Evolutionary conservation across 352 stramenopile genomes (phyloP), one percentile per base, ranked within the genome.

Genomic region (Phytophthora megakarya): DNA sequence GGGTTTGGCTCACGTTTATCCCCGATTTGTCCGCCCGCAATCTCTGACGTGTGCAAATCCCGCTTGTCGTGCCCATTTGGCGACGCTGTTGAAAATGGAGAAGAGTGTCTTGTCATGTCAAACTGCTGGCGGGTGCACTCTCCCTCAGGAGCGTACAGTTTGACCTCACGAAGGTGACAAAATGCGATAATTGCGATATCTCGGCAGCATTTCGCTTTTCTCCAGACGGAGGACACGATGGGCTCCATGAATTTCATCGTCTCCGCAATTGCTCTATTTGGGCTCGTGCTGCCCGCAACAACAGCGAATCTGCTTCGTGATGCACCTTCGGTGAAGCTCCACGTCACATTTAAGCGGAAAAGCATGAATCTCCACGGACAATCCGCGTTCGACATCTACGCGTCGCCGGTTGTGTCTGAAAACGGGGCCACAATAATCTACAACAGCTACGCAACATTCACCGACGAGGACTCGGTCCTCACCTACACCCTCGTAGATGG

Each of bases 301-400:
- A n/a, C n/a, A n/a, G n/a, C n/a, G n/a, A n/a, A n/a, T n/a, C n/a
- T n/a, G n/a, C 21, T 48, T 15, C 45, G 8, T 23, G 43, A 74
- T 37, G 54, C 61, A 2, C 63, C 67, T 38, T 70, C 67, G 6
- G 38, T 80, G 8, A 61, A 57, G 13, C 55, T 82, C 5, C 66
- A 67, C 16, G 61, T 78, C 40, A 65, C 48, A 0, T 32, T 77
- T 35, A 75, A 80, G 46, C 64, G 71, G 10, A 52, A 47, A 23
- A 47, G 55, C 8, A 76, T 80, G 67, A 30, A 44, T 7, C 26
- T 79, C 11, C 60, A 73, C 30, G 63, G 67, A 11, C 38, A 67
- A 7, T 64, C 67, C 40, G 40, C 70, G 47, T 72, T 76, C 30
- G 45, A 77, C 19, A 46, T 79, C 8, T 69, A 70, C 23, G 74